These are phyloP conservation scores for Cordyceps sp. DNA, from an alignment of 2,329 filamentous ascomycete species.

Conservation along the genomic window DNA sequence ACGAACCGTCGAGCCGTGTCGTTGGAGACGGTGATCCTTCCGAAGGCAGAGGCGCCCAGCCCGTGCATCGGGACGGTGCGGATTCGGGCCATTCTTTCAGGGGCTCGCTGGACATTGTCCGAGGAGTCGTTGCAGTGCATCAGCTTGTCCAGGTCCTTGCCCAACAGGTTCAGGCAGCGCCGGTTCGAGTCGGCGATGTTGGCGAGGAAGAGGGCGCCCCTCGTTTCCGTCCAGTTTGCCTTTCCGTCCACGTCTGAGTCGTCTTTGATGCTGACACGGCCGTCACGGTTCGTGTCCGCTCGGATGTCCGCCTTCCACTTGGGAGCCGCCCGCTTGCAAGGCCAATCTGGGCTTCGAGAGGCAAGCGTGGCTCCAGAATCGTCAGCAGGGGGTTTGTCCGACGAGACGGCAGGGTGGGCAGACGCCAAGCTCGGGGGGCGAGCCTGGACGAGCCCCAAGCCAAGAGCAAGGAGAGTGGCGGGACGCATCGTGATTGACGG, in stretches of 20 bases:
- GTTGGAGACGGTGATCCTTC: slow-evolving; percentile 4
- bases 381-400: no score
- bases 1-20: slow-evolving; percentile 7
- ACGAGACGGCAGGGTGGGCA: no score
- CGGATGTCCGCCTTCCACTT: no score
- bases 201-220: slow-evolving; percentile 18
- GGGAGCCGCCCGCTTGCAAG: no score
- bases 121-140: slow-evolving; percentile 20
- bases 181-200: slow-evolving; percentile 16
- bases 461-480: no score
- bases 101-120: slow-evolving; percentile 13
- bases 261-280: not conserved
- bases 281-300: not conserved
- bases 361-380: no score
- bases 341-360: no score
- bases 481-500: no score
- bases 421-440: no score
- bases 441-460: no score
- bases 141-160: slow-evolving; percentile 12
- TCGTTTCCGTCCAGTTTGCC: slow-evolving; percentile 5
- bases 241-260: not conserved
- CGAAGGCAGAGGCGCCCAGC: no score
- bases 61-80: slow-evolving; percentile 10
- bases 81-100: slow-evolving; percentile 15
- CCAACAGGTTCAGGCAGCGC: no score